Evolutionary conservation across 1,284 basidiomycete species (phyloP).

Genomic region (Sporisorium exsertum): DNA sequence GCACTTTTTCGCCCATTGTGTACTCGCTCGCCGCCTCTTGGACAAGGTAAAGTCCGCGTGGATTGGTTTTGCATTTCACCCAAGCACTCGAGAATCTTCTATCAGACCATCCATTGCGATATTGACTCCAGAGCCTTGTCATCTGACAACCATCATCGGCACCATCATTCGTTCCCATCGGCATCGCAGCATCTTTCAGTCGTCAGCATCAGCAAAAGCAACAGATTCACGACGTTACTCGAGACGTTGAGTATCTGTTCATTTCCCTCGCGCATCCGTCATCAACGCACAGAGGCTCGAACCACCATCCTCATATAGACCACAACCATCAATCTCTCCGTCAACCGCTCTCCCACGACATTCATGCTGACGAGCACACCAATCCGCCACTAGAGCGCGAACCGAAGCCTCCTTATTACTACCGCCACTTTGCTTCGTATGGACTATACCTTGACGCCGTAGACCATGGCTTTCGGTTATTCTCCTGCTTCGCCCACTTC

Average conservation of each 20-base stretch:
- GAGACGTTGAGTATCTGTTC: not conserved
- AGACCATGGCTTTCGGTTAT: slow-evolving; percentile 13
- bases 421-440: not conserved
- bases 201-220: no score
- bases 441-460: not conserved
- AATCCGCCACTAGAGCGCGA: not conserved
- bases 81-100: not conserved
- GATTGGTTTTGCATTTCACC: not conserved
- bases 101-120: not conserved
- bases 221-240: not conserved
- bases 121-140: not conserved
- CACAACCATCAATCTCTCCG: no score
- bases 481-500: slow-evolving; percentile 4
- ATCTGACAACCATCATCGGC: not conserved
- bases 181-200: no score
- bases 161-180: no score
- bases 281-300: no score
- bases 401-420: no score
- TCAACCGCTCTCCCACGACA: not conserved
- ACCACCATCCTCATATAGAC: no score
- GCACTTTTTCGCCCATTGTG: no score
- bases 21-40: no score
- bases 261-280: no score
- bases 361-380: not conserved
- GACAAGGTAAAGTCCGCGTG: not conserved